Conservation (phyloP, 2,329 filamentous ascomycete species). For the Exserohilum rostratum region DNA sequence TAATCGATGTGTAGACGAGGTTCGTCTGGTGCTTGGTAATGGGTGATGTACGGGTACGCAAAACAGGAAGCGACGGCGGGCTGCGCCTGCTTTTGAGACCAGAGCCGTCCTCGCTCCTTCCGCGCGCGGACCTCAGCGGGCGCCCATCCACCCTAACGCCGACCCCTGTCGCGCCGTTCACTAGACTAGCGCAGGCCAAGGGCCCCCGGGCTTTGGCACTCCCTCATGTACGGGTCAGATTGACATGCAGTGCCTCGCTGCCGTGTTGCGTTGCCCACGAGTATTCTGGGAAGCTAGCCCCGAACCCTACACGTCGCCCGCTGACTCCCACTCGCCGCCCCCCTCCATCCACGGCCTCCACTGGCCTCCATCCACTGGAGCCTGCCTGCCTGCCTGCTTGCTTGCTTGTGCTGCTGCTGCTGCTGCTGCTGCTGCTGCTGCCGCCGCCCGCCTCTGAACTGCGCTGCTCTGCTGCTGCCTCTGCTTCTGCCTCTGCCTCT, state of each 20-base stretch:
- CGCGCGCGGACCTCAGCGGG: slow-evolving; percentile 25
- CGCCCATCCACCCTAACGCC: slow-evolving; percentile 12
- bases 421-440: too few species aligned
- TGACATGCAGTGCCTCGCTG: slow-evolving; percentile 30
- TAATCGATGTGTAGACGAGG: slow-evolving; percentile 21
- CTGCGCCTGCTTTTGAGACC: slow-evolving; percentile 29
- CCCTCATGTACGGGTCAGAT: slow-evolving; percentile 39
- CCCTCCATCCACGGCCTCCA: background rate
- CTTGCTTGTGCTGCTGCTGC: background rate
- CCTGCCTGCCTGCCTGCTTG: background rate
- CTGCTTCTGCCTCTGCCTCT: too few species aligned
- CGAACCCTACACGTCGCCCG: slow-evolving; percentile 15
- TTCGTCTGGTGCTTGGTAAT: slow-evolving; percentile 41
- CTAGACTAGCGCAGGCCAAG: slow-evolving; percentile 21
- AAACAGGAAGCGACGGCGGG: slow-evolving; percentile 26
- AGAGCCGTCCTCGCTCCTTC: slow-evolving; percentile 14
- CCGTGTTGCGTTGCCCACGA: slow-evolving; percentile 22
- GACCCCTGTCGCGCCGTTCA: slow-evolving; percentile 28
- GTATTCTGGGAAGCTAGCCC: slow-evolving; percentile 25
- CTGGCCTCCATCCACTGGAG: background rate
- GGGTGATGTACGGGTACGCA: slow-evolving; percentile 21
- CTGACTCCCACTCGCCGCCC: background rate
- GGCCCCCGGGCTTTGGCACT: slow-evolving; percentile 28
- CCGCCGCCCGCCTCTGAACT: background rate
- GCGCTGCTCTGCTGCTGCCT: background rate